Base-by-base conservation (phyloP, 2,329 filamentous ascomycete species). In the Chaetomium sp. region DNA sequence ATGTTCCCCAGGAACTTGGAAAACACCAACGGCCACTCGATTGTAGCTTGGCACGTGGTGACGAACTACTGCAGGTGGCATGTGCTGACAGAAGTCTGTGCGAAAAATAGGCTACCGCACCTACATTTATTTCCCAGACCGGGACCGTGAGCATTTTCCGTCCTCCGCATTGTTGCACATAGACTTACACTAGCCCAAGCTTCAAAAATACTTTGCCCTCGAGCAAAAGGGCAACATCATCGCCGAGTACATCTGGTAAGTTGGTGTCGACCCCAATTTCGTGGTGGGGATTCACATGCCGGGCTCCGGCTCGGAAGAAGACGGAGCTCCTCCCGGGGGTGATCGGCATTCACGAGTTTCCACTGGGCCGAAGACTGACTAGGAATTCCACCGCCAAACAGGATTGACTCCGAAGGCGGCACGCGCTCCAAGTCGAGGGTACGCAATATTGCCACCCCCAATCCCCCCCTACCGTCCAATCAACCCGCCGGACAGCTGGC, bases 341-440 rank as follows among this genome's bases (percentile, higher is more conserved):
- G 19, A 27, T 27, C 19, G 19, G 19, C 19, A 27, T 27, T 27
- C 19, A 27, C 3, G 19, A 27, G 19, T 27, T 27, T 27, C 19
- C 19, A 27, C 19, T 27, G 19, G 19, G 19, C 19, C 19, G 19
- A 27, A 27, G 19, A 27, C 19, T 27, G 19, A 27, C 19, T 27
- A 27, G 19, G 3, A 27, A 27, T 27, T 27, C 19, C 19, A 27
- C 19, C 3, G 19, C 19, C 3, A 27, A 27, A 7, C 37, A 61
- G 59, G 92, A 88, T 96, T 72, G 91, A 96, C 70, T 80, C 88
- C 62, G 75, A 77, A 63, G 91, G 91, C 72, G 86, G 87, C 69
- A 82, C 90, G 66, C 91, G 94, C 68, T 96, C 91, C 72, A 99
- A 97, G 81, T 92, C 88, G 70, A 95, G 91, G 83, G 92, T 96